Conservation (phyloP, 306 rosid species). For the Erythrophleum fordii region DNA sequence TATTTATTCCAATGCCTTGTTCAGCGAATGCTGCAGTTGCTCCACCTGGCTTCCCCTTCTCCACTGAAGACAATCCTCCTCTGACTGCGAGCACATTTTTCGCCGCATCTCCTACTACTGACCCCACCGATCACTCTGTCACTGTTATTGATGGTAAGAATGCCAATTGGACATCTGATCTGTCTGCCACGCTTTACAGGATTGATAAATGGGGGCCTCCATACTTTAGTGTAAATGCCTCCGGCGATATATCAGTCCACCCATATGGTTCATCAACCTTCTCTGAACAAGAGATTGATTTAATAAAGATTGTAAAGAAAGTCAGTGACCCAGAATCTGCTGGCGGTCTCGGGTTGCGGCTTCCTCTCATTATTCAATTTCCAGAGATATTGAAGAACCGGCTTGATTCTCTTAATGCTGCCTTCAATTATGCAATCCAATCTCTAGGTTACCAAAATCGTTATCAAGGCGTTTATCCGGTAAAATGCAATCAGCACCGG, state of each 20-base stretch:
- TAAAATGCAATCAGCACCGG: no score
- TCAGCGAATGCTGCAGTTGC: conserved; percentile 66
- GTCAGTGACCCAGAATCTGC: no score
- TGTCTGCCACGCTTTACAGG: conserved; percentile 56
- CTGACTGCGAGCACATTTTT: conserved; percentile 49
- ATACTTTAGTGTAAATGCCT: conserved; percentile 55
- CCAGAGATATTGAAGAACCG: no score
- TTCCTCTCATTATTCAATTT: no score
- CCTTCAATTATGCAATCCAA: no score
- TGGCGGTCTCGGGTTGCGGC: no score
- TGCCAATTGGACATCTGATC: conserved; percentile 58
- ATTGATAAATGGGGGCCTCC: no score
- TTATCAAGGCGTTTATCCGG: conserved; percentile 75
- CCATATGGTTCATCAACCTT: conserved; percentile 58
- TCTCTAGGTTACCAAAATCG: conserved; percentile 54
- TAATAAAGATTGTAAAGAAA: conserved; percentile 67
- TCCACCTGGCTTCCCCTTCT: conserved; percentile 60
- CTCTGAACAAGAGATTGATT: conserved; percentile 71
- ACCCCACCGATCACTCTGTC: no score
- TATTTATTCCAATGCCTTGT: no score
- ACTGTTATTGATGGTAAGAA: conserved; percentile 32
- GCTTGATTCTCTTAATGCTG: no score
- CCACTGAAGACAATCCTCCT: conserved; percentile 63
- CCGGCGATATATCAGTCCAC: conserved; percentile 61
- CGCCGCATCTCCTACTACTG: conserved; percentile 44